These are phyloP conservation scores for Diphasiastrum complanatum DNA, from an alignment of 83 land plant species.

Conservation along the genomic window DNA sequence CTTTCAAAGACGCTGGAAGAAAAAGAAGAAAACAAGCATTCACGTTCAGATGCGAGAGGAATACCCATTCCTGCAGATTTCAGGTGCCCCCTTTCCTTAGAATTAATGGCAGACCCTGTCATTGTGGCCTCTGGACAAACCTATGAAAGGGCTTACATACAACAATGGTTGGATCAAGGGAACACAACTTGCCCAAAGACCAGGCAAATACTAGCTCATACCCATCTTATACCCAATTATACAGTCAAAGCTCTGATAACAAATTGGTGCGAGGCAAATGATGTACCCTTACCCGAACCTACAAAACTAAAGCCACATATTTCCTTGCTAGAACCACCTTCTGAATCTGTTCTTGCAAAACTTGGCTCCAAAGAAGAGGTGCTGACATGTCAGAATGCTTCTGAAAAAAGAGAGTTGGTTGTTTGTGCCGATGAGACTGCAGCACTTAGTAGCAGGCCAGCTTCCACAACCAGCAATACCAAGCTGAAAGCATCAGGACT, in stretches of 20 bases:
- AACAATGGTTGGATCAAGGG: slow-evolving; percentile 61
- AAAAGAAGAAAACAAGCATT: slow-evolving; percentile 38
- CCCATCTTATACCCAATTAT: slow-evolving; percentile 54
- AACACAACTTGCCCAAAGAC: slow-evolving; percentile 61
- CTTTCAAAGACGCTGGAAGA: slow-evolving; percentile 45
- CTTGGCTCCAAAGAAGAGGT: neutral
- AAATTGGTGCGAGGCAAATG: slow-evolving; percentile 63
- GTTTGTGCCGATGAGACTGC: too few relatives aligned
- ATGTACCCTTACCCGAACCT: slow-evolving; percentile 57
- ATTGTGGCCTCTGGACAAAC: slow-evolving; percentile 76
- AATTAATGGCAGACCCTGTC: slow-evolving; percentile 72
- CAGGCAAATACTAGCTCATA: slow-evolving; percentile 45
- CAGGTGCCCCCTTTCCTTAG: slow-evolving; percentile 64
- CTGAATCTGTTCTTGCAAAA: neutral
- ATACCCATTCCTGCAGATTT: slow-evolving; percentile 65
- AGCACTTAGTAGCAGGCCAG: too few relatives aligned
- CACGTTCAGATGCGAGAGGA: slow-evolving; percentile 33
- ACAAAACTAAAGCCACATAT: slow-evolving; percentile 14
- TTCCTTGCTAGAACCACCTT: neutral
- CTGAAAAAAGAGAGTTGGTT: neutral
- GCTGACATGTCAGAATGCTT: neutral
- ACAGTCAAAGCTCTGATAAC: slow-evolving; percentile 68
- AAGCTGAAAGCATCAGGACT: too few relatives aligned
- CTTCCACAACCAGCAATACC: too few relatives aligned
- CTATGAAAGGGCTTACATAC: slow-evolving; percentile 58